Conservation (phyloP, 352 stramenopile genomes). For the Pythium volutum region DNA sequence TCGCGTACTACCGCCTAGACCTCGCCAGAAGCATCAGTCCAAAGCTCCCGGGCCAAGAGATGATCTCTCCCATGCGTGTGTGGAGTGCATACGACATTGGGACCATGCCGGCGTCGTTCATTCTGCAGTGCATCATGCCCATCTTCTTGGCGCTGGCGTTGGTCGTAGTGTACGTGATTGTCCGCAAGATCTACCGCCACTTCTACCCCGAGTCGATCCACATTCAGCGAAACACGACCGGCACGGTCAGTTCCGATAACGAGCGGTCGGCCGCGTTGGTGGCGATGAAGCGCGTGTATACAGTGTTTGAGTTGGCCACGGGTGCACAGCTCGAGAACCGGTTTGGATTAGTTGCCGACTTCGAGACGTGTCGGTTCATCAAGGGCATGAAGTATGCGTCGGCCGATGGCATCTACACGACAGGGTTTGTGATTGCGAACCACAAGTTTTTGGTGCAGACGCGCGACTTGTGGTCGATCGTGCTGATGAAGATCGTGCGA, state of each 20-base stretch:
- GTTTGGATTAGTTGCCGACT: too few species aligned
- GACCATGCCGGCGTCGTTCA: neutral
- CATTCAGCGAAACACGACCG: neutral
- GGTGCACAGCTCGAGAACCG: too few species aligned
- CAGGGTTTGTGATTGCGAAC: too few species aligned
- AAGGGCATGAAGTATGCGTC: too few species aligned
- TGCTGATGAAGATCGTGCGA: too few species aligned
- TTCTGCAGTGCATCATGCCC: constrained; percentile 13
- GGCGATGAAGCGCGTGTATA: constrained; percentile 22
- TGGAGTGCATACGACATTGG: constrained; percentile 20
- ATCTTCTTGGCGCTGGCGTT: constrained; percentile 12
- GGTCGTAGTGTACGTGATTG: constrained; percentile 21
- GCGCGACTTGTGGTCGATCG: too few species aligned
- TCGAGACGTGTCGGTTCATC: too few species aligned
- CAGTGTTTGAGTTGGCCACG: too few species aligned
- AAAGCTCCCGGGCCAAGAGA: constrained; percentile 12
- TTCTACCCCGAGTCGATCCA: constrained; percentile 2
- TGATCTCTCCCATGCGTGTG: constrained; percentile 29
- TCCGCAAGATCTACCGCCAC: constrained; percentile 24
- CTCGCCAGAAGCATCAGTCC: constrained; percentile 15
- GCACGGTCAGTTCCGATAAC: neutral
- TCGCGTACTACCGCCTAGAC: constrained; percentile 8
- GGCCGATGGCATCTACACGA: too few species aligned
- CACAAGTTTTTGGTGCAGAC: too few species aligned
- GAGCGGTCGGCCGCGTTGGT: constrained; percentile 11